A percentile compares a stretch with the other conserved stretches of the same genome.
Evolutionary conservation across 441 rosid genomes (phyloP).

Genomic region (Corymbia calophylla): DNA sequence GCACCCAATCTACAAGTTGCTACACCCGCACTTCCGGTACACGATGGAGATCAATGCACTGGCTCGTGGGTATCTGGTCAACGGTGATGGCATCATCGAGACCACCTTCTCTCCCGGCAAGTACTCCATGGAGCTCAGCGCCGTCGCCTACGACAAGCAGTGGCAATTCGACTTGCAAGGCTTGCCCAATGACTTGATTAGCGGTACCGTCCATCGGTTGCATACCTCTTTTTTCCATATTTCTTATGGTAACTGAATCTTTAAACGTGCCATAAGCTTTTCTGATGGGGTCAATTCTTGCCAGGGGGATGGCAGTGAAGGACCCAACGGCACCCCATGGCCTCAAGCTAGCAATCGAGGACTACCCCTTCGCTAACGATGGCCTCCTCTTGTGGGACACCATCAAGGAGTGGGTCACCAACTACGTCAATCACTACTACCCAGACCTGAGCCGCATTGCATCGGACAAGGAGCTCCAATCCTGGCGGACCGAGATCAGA

Average conservation of each 20-base stretch:
- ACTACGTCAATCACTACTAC: constrained; percentile 55
- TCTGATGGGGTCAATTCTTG: background rate
- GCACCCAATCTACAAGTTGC: constrained; percentile 59
- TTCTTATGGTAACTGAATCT: background rate
- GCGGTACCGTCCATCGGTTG: constrained; percentile 17
- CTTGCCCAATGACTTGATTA: constrained; percentile 48
- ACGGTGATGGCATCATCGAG: constrained; percentile 61
- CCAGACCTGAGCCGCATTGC: constrained; percentile 11
- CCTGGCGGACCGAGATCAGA: constrained; percentile 46
- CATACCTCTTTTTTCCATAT: background rate
- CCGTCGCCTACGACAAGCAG: constrained; percentile 40
- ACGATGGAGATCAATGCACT: constrained; percentile 76
- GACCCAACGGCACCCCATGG: constrained; percentile 42
- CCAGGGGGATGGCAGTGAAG: constrained; percentile 57
- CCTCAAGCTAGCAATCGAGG: constrained; percentile 40
- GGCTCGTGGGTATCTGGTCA: constrained; percentile 46
- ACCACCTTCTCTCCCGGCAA: constrained; percentile 36
- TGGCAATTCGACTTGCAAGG: constrained; percentile 67
- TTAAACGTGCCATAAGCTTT: background rate
- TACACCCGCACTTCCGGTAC: constrained; percentile 73
- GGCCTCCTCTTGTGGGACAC: constrained; percentile 55
- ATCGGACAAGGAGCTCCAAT: constrained; percentile 37
- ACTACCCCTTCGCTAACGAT: constrained; percentile 65
- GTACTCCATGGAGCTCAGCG: constrained; percentile 40
- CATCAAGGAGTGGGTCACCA: constrained; percentile 39